A percentile compares a stretch with the other conserved stretches of the same genome.
Evolutionary conservation across 2,329 filamentous ascomycete species (phyloP).

Genomic region (Colletotrichum sp.): DNA sequence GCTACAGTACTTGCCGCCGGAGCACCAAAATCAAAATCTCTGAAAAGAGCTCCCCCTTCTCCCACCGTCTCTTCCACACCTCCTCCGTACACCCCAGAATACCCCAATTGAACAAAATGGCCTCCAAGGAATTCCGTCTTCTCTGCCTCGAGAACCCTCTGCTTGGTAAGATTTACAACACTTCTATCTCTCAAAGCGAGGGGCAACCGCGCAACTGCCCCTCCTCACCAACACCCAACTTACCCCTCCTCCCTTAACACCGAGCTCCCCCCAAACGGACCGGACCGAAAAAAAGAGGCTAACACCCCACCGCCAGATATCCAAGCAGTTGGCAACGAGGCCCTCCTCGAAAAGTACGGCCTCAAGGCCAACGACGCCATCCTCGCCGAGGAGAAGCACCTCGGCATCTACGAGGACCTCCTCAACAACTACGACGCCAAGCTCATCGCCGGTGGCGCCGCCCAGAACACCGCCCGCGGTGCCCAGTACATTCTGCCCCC

Average conservation of each 20-base stretch:
- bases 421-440: conserved; percentile 92
- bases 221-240: background rate
- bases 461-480: conserved; percentile 96
- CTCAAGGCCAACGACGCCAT: conserved; percentile 98
- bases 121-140: conserved; percentile 84
- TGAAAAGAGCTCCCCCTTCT: conserved; percentile 12
- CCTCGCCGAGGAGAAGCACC: conserved; percentile 91
- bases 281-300: background rate
- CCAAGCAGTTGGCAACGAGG: conserved; percentile 82
- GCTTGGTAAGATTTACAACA: conserved; percentile 67
- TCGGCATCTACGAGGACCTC: conserved; percentile 89
- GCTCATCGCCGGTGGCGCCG: conserved; percentile 93
- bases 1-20: conserved; percentile 28
- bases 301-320: conserved; percentile 67
- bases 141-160: conserved; percentile 97
- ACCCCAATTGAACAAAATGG: conserved; percentile 60
- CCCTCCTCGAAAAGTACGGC: conserved; percentile 88
- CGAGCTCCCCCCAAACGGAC: background rate
- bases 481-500: conserved; percentile 93
- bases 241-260: conserved; percentile 17
- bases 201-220: background rate
- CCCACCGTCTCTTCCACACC: conserved; percentile 5
- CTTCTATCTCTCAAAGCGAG: background rate
- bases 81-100: conserved; percentile 19
- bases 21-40: conserved; percentile 30